phyloP scores from a whole-genome alignment of 306 rosid genomes.

The Quercus glauca region DNA sequence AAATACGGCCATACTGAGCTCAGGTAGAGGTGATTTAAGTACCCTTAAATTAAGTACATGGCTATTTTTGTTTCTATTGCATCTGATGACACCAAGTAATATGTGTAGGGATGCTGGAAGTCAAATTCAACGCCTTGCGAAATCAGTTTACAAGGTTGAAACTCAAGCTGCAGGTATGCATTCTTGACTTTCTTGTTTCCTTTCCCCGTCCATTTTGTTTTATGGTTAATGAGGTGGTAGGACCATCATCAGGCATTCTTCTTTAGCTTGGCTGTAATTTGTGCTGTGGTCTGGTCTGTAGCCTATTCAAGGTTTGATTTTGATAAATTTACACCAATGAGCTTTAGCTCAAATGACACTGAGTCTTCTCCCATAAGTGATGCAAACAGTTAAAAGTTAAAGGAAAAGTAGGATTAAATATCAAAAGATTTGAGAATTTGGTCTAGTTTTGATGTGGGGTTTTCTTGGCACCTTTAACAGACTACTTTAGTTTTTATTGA shows the following conservation, averaged over 20 bases:
- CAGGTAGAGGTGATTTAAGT: slow-evolving; percentile 43
- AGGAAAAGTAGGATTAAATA: too few relatives aligned
- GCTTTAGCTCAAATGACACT: neutral
- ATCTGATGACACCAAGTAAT: slow-evolving; percentile 15
- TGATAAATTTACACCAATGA: neutral
- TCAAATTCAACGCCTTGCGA: slow-evolving; percentile 61
- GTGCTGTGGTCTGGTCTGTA: neutral
- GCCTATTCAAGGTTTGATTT: neutral
- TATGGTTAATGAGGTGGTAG: neutral
- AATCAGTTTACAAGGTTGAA: slow-evolving; percentile 66
- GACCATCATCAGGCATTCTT: neutral
- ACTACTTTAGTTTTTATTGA: too few relatives aligned
- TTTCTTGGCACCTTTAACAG: too few relatives aligned
- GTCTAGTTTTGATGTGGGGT: too few relatives aligned
- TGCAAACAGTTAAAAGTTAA: too few relatives aligned
- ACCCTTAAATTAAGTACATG: neutral
- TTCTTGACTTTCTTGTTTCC: neutral
- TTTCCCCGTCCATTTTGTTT: neutral
- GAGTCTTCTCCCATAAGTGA: too few relatives aligned
- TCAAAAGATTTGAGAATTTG: too few relatives aligned
- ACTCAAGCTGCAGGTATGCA: slow-evolving; percentile 64
- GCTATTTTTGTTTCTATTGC: neutral
- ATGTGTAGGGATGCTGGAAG: slow-evolving; percentile 64
- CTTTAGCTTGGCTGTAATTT: neutral
- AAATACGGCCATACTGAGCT: slow-evolving; percentile 67